Evolutionary conservation across 2,329 filamentous ascomycete genomes (phyloP).

Genomic region (Apiospora kogelbergensis): DNA sequence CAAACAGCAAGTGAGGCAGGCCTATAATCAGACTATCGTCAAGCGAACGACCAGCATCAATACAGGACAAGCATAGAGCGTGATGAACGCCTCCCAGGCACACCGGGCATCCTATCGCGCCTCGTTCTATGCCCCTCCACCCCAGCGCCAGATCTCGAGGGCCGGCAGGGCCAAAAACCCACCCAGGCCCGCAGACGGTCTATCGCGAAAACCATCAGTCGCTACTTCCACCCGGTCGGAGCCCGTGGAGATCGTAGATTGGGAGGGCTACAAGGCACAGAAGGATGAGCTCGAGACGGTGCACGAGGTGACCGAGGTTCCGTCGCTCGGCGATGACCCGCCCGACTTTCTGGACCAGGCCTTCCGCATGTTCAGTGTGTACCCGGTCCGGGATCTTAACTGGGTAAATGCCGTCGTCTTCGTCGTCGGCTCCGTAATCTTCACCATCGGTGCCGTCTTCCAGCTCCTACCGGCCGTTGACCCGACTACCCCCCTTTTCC

Average conservation of each 20-base stretch:
- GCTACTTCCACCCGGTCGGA: background rate
- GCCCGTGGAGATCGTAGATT: background rate
- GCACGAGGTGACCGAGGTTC: background rate
- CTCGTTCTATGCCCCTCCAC: background rate
- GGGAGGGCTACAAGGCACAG: constrained; percentile 33
- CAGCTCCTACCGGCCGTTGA: background rate
- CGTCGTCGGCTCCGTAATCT: constrained; percentile 16
- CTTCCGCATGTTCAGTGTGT: constrained; percentile 17
- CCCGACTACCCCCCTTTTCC: constrained; percentile 3
- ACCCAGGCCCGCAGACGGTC: background rate
- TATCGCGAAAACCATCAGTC: background rate
- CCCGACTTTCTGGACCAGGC: constrained; percentile 12
- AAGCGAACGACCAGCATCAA: background rate
- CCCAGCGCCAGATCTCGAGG: background rate
- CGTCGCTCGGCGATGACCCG: background rate
- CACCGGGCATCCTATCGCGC: background rate
- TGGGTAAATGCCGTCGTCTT: constrained; percentile 24
- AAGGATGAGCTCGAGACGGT: constrained; percentile 39
- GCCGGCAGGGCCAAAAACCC: background rate
- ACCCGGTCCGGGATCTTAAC: constrained; percentile 17
- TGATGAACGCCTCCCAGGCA: constrained; percentile 1
- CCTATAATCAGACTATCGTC: background rate
- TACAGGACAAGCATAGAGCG: background rate
- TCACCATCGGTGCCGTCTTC: constrained; percentile 13
- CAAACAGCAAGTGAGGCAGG: background rate